Evolutionary conservation across 192 early-diverging fungal species (phyloP).

Genomic region (Coemansia nantahalensis): DNA sequence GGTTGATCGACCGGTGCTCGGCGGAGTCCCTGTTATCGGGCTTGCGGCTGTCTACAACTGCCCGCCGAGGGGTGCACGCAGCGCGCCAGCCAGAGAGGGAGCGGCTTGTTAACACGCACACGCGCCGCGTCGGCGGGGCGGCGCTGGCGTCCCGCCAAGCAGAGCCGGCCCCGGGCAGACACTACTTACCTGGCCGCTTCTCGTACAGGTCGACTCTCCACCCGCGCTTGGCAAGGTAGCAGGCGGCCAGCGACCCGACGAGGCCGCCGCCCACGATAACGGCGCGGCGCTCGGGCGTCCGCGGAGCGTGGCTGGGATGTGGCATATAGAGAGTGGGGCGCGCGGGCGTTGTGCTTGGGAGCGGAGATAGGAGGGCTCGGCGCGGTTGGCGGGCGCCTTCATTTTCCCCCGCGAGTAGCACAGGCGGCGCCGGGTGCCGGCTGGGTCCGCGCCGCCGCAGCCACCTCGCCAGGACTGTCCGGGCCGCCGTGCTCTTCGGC

Average conservation of each 20-base stretch:
- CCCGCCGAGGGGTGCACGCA: not conserved
- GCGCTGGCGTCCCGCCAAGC: too few species aligned
- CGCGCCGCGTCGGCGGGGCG: too few species aligned
- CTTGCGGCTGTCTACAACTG: conserved; percentile 58
- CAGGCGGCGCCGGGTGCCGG: too few species aligned
- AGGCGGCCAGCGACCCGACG: conserved; percentile 82
- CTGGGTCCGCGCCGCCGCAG: too few species aligned
- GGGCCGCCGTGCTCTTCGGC: too few species aligned
- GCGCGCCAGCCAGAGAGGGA: not conserved
- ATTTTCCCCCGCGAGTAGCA: too few species aligned
- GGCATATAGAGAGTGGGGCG: not conserved
- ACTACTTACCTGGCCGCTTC: conserved; percentile 60
- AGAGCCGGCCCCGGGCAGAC: too few species aligned
- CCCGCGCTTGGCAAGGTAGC: conserved; percentile 89
- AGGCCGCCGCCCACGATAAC: conserved; percentile 90
- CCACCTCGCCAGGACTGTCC: too few species aligned
- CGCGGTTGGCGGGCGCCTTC: too few species aligned
- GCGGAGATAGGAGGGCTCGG: not conserved
- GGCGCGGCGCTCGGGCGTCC: conserved; percentile 31
- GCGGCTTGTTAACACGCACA: too few species aligned
- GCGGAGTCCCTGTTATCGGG: conserved; percentile 56
- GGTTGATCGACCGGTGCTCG: conserved; percentile 83
- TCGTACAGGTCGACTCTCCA: conserved; percentile 91
- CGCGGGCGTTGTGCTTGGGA: too few species aligned
- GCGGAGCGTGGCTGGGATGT: not conserved